These are phyloP conservation scores for Rhododendron ovatum DNA, from an alignment of 148 eudicot genomes.

Conservation along the genomic window DNA sequence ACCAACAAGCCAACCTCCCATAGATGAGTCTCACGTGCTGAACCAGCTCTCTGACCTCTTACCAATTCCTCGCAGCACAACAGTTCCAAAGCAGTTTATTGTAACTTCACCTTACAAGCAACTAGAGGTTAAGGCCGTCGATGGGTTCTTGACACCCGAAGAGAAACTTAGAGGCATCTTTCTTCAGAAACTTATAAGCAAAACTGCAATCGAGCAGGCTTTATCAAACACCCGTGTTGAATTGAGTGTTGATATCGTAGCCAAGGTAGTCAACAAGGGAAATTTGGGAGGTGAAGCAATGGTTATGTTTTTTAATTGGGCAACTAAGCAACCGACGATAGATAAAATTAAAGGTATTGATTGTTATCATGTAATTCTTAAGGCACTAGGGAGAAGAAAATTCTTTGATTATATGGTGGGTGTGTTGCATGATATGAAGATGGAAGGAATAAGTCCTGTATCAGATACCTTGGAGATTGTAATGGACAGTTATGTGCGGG, in stretches of 20 bases:
- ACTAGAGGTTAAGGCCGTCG: slow-evolving; percentile 25
- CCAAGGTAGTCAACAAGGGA: slow-evolving; percentile 61
- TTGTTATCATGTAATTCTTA: slow-evolving; percentile 53
- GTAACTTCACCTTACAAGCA: slow-evolving; percentile 10
- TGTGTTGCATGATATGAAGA: slow-evolving; percentile 46
- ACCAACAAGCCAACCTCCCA: background rate
- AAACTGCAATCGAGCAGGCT: slow-evolving; percentile 41
- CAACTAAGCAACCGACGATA: slow-evolving; percentile 34
- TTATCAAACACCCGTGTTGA: slow-evolving; percentile 30
- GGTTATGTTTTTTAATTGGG: slow-evolving; percentile 77
- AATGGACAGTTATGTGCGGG: slow-evolving; percentile 64
- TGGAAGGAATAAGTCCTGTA: slow-evolving; percentile 29
- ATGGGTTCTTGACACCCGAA: slow-evolving; percentile 53
- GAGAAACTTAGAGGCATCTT: slow-evolving; percentile 85
- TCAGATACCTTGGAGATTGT: slow-evolving; percentile 52
- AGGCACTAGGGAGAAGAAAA: slow-evolving; percentile 81
- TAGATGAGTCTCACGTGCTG: slow-evolving; percentile 42
- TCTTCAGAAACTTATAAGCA: slow-evolving; percentile 67
- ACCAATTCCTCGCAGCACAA: slow-evolving; percentile 30
- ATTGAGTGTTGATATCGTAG: slow-evolving; percentile 42
- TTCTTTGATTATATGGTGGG: slow-evolving; percentile 52
- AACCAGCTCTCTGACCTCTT: slow-evolving; percentile 52
- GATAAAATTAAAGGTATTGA: slow-evolving; percentile 18
- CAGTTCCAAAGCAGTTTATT: slow-evolving; percentile 1
- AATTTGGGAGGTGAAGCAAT: slow-evolving; percentile 65